phyloP scores from a whole-genome alignment of 2,329 filamentous ascomycete genomes.

The Colletotrichum sp. region DNA sequence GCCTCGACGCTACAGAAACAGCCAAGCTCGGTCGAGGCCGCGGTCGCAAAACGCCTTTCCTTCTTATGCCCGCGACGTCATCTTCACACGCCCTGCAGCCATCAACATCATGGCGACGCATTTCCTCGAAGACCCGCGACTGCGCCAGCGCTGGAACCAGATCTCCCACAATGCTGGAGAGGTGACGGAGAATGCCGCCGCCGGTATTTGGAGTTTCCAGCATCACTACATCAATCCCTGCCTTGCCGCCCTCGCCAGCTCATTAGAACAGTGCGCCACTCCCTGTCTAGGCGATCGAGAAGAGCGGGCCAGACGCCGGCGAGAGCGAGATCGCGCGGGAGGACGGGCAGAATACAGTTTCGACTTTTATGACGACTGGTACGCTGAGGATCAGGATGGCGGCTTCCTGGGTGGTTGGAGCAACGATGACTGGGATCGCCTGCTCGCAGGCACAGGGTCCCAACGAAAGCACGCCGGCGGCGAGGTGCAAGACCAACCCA shows the following conservation, averaged over 20 bases:
- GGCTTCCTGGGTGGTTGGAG: constrained; percentile 73
- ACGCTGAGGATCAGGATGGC: constrained; percentile 61
- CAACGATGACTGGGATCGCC: constrained; percentile 82
- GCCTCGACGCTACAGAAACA: background rate
- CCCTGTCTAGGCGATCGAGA: constrained; percentile 75
- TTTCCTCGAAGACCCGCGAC: constrained; percentile 80
- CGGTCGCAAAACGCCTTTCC: background rate
- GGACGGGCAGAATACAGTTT: constrained; percentile 83
- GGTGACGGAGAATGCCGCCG: constrained; percentile 90
- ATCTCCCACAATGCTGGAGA: constrained; percentile 89
- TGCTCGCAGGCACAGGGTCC: constrained; percentile 73
- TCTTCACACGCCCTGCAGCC: background rate
- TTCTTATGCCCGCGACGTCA: constrained; percentile 14
- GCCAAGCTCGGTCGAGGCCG: constrained; percentile 5
- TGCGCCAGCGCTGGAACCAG: constrained; percentile 93
- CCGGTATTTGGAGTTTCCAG: constrained; percentile 86
- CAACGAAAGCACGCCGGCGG: constrained; percentile 37
- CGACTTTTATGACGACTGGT: constrained; percentile 99
- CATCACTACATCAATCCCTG: constrained; percentile 87
- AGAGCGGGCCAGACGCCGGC: constrained; percentile 71
- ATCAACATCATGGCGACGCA: constrained; percentile 47
- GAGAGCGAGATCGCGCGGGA: constrained; percentile 64
- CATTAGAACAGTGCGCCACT: constrained; percentile 74
- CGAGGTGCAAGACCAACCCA: constrained; percentile 66
- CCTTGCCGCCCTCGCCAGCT: constrained; percentile 68